Conservation (phyloP, 2,329 filamentous ascomycete species). For the Monosporascus sp. region DNA sequence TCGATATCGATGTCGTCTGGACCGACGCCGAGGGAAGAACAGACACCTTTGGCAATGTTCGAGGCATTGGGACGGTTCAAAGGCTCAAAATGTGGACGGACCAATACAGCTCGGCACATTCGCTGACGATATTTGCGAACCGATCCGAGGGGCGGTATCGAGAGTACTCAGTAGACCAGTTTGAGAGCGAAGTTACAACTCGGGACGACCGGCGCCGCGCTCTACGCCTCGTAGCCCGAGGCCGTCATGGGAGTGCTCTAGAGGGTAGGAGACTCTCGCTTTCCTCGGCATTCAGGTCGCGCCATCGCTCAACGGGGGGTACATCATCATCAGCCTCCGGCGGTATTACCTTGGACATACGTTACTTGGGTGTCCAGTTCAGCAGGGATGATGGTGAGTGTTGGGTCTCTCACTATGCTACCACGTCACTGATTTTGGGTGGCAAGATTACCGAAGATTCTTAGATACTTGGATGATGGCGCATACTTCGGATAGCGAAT, state of each 20-base stretch:
- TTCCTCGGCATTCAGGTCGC: slow-evolving; percentile 5
- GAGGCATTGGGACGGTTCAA: slow-evolving; percentile 46
- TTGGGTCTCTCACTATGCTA: not conserved
- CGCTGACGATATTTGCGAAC: slow-evolving; percentile 43
- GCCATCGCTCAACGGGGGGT: slow-evolving; percentile 1
- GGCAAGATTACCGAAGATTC: slow-evolving; percentile 40
- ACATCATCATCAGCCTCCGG: slow-evolving; percentile 10
- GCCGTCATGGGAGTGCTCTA: slow-evolving; percentile 36
- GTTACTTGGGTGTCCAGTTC: slow-evolving; percentile 46
- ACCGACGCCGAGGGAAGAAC: slow-evolving; percentile 44
- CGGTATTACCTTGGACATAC: slow-evolving; percentile 33
- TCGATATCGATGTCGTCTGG: slow-evolving; percentile 48
- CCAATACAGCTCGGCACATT: slow-evolving; percentile 41
- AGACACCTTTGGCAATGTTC: slow-evolving; percentile 44
- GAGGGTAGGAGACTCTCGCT: slow-evolving; percentile 23
- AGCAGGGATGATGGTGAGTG: slow-evolving; percentile 40
- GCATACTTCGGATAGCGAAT: slow-evolving; percentile 41
- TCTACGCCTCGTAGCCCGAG: slow-evolving; percentile 36
- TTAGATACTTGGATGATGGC: slow-evolving; percentile 41
- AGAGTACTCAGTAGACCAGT: slow-evolving; percentile 43
- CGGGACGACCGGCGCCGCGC: slow-evolving; percentile 42
- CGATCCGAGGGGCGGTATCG: slow-evolving; percentile 38
- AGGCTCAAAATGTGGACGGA: slow-evolving; percentile 49
- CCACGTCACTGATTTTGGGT: too few relatives aligned
- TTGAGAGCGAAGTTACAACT: slow-evolving; percentile 41